Percentiles rank a stretch among this genome's conserved stretches.
Conservation (phyloP, 2,329 filamentous ascomycete genomes). For the Fusarium sp. region DNA sequence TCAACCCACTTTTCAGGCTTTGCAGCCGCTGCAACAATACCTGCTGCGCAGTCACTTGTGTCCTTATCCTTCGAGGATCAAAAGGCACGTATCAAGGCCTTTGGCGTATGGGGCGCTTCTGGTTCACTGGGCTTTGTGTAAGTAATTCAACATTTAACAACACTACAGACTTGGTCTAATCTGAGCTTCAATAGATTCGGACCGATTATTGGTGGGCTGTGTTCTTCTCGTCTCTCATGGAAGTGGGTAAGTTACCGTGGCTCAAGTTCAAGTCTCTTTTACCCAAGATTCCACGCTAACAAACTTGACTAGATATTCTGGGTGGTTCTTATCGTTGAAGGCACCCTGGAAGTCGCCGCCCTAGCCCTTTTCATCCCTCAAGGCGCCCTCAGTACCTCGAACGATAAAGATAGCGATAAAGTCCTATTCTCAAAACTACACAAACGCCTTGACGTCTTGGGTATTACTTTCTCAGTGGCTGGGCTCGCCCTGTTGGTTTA, state of each 20-base stretch:
- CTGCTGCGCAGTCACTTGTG: neutral
- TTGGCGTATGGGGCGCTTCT: neutral
- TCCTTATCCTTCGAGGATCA: neutral
- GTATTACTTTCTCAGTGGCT: neutral
- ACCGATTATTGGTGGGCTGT: neutral
- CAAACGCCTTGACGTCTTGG: neutral
- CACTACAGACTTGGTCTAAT: neutral
- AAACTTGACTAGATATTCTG: neutral
- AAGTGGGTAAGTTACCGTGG: neutral
- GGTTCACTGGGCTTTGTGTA: neutral
- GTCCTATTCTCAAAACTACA: neutral
- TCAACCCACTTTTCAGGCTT: neutral
- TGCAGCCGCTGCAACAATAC: neutral
- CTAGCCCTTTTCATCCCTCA: neutral
- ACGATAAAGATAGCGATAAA: neutral
- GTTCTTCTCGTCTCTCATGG: neutral
- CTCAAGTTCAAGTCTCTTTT: neutral
- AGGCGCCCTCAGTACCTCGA: neutral
- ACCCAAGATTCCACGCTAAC: neutral
- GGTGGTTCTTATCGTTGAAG: neutral
- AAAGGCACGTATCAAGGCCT: neutral
- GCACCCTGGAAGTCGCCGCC: neutral
- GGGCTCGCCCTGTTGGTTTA: neutral
- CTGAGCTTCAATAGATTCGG: neutral
- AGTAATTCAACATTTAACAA: neutral